Evolutionary conservation across 176 grass and related monocot species (phyloP), one percentile per base, ranked within the genome.

Genomic region (Aechmea fasciata): DNA sequence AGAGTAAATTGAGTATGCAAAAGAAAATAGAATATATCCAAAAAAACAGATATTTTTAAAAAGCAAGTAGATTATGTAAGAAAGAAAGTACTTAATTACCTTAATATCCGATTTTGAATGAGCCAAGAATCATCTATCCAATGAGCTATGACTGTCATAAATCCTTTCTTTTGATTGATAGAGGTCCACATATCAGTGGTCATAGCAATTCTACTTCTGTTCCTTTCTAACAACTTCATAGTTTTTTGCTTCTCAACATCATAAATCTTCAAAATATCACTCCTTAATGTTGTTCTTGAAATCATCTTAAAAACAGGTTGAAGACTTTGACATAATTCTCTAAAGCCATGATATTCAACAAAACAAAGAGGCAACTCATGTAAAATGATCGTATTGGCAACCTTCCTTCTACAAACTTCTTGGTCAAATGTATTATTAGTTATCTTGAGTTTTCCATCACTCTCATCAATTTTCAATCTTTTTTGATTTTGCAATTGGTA

Each of bases 161-260:
- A 75, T 1, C 59, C 57, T 11, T 49, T 81, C 2, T 73, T 81
- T 74, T 68, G 19, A 53, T 81, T 71, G 7, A 25, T 52, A 9
- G 63, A 28, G 7, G 69, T 69, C 63, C 50, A 81, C 62, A 62
- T 73, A 11, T 81, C 71, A 28, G 70, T 69, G 13, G 70, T 81
- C 3, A 81, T 57, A 13, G 62, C 51, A 17, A 74, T 17, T 17
- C 63, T 3, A 11, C 76, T 13, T 14, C 64, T 11, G 26, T 26
- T 57, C 15, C 25, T 54, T n/a, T n/a, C n/a, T n/a, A n/a, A n/a
- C n/a, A n/a, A n/a, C n/a, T n/a, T n/a, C n/a, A n/a, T n/a, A n/a
- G 11, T 68, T 9, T 74, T 73, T 15, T 63, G 47, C 23, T 19
- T 81, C 29, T 73, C 22, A 12, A 11, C 0, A 1, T 28, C 33